phyloP scores from a whole-genome alignment of 2,329 filamentous ascomycete genomes.

The Ophiocordyceps camponoti-leonardi region DNA sequence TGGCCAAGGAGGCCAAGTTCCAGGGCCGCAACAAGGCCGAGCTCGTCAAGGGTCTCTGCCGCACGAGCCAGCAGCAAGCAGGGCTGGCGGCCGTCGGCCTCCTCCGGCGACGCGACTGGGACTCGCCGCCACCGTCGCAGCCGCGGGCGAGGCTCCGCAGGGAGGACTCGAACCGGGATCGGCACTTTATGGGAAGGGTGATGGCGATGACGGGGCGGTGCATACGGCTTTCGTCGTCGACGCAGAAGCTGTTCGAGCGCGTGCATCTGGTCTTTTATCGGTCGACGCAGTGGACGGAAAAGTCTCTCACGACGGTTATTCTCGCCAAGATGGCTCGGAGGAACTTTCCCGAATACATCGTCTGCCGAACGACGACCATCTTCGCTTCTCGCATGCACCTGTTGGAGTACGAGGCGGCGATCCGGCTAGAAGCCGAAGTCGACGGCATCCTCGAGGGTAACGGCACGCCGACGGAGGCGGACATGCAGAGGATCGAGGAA shows the following conservation, averaged over 20 bases:
- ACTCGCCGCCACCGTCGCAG: constrained; percentile 16
- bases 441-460: constrained; percentile 71
- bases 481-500: constrained; percentile 49
- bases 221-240: constrained; percentile 56
- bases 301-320: constrained; percentile 87
- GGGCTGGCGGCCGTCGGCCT: constrained; percentile 56
- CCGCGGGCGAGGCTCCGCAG: too few relatives aligned
- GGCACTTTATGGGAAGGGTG: constrained; percentile 64
- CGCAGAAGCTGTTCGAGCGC: constrained; percentile 73
- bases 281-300: constrained; percentile 94
- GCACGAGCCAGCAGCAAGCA: constrained; percentile 55
- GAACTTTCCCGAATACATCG: constrained; percentile 81
- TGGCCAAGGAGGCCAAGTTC: constrained; percentile 77
- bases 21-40: constrained; percentile 80
- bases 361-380: constrained; percentile 77
- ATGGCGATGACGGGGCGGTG: constrained; percentile 64
- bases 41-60: constrained; percentile 55
- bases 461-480: constrained; percentile 47
- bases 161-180: constrained; percentile 43
- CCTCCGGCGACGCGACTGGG: constrained; percentile 40
- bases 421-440: constrained; percentile 65
- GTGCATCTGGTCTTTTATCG: constrained; percentile 94
- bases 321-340: constrained; percentile 74
- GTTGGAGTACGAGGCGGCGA: constrained; percentile 76
- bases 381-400: constrained; percentile 61